Evolutionary conservation across 2,329 filamentous ascomycete genomes (phyloP).

Genomic region (Alternaria consortialis): DNA sequence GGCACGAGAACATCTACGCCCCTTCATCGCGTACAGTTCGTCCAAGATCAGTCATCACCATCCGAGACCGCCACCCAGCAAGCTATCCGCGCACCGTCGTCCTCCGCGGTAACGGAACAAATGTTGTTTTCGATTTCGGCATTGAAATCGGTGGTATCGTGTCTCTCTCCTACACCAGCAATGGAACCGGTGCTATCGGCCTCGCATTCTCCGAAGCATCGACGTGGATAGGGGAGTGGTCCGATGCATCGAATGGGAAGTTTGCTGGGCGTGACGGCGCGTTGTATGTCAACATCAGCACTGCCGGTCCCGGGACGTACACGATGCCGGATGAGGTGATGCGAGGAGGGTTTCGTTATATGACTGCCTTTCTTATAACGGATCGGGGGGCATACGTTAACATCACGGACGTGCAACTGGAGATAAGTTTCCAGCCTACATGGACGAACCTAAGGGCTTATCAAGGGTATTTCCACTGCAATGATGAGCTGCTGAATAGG

Average conservation of each 20-base stretch:
- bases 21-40: conserved; percentile 61
- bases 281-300: conserved; percentile 55
- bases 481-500: conserved; percentile 60
- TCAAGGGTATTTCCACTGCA: conserved; percentile 47
- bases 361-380: conserved; percentile 58
- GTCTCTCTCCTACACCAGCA: conserved; percentile 60
- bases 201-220: conserved; percentile 56
- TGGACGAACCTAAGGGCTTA: conserved; percentile 57
- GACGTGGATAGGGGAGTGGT: conserved; percentile 55
- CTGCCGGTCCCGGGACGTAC: conserved; percentile 48
- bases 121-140: conserved; percentile 68
- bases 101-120: conserved; percentile 59
- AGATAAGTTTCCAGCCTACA: conserved; percentile 60
- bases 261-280: conserved; percentile 56
- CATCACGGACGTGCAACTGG: conserved; percentile 53
- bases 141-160: conserved; percentile 66
- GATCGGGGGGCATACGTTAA: conserved; percentile 47
- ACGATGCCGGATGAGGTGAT: conserved; percentile 56
- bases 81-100: conserved; percentile 40
- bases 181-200: conserved; percentile 48
- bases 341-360: conserved; percentile 63
- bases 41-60: conserved; percentile 57
- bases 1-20: conserved; percentile 67
- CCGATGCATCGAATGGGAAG: conserved; percentile 54
- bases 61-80: conserved; percentile 34